Percentiles rank a stretch among this genome's conserved stretches.
phyloP scores from a whole-genome alignment of 2,329 filamentous ascomycete genomes.

The Xylariaceae sp. region DNA sequence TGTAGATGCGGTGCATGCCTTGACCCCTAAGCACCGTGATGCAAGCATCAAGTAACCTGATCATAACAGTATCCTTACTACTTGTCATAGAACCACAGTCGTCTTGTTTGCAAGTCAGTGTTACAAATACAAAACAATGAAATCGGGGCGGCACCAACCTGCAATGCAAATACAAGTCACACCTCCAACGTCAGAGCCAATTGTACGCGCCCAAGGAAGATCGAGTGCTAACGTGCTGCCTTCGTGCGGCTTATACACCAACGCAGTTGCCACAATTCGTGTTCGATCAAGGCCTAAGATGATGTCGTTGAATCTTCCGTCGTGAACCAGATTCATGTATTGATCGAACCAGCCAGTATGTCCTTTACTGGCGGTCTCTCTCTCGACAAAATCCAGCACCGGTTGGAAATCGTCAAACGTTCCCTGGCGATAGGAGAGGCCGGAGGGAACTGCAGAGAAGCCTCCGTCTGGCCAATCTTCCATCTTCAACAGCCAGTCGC shows the following conservation, averaged over 20 bases:
- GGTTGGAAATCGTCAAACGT: conserved; percentile 43
- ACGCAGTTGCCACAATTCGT: conserved; percentile 50
- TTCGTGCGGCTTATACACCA: conserved; percentile 50
- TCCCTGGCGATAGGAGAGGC: conserved; percentile 45
- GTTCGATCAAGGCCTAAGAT: conserved; percentile 50
- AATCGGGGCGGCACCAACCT: conserved; percentile 39
- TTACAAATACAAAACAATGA: conserved; percentile 1
- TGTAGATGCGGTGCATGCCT: conserved; percentile 53
- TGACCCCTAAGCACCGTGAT: conserved; percentile 44
- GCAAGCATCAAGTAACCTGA: conserved; percentile 53
- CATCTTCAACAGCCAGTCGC: conserved; percentile 55
- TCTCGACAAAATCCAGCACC: conserved; percentile 50
- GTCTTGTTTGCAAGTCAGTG: conserved; percentile 34
- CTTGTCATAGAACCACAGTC: conserved; percentile 42
- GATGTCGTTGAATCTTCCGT: conserved; percentile 49
- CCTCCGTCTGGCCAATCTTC: conserved; percentile 45
- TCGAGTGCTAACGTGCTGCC: conserved; percentile 48
- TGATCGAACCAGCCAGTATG: conserved; percentile 60
- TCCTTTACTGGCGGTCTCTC: conserved; percentile 44
- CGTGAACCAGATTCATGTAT: conserved; percentile 50
- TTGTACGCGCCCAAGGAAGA: conserved; percentile 53
- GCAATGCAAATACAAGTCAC: conserved; percentile 60
- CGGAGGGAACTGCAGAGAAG: conserved; percentile 36
- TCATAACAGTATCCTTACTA: conserved; percentile 48
- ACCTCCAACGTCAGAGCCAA: conserved; percentile 53